phyloP scores from a whole-genome alignment of 371 early-diverging fungal species.

The Mortierella sp. region DNA sequence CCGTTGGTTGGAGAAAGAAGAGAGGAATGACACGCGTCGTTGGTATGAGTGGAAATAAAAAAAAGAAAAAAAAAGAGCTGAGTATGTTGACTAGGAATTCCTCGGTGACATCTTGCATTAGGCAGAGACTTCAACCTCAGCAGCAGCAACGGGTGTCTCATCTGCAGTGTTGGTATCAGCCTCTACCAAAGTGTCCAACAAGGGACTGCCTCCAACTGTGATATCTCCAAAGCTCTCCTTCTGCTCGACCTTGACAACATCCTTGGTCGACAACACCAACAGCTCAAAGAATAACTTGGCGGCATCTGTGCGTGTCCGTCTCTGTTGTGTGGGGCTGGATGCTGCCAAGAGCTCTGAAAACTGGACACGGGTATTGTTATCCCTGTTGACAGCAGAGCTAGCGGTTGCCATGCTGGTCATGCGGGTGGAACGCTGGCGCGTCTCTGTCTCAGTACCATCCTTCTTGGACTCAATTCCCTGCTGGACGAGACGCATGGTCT shows the following conservation, averaged over 20 bases:
- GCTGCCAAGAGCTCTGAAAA: conserved; percentile 50
- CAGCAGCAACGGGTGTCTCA: neutral
- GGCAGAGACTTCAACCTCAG: conserved; percentile 7
- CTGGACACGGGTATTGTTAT: conserved; percentile 30
- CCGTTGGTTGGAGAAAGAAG: neutral
- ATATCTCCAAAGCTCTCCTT: conserved; percentile 88
- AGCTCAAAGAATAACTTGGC: conserved; percentile 94
- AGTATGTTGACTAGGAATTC: no score
- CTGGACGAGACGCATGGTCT: conserved; percentile 51
- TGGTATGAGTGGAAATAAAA: neutral
- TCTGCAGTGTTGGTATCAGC: conserved; percentile 34
- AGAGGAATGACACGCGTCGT: neutral
- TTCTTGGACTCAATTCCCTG: conserved; percentile 31
- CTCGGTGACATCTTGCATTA: neutral
- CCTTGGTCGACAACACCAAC: conserved; percentile 89
- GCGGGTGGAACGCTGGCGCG: conserved; percentile 35
- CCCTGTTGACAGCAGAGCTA: conserved; percentile 38
- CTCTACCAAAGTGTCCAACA: conserved; percentile 52
- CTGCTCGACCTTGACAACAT: conserved; percentile 89
- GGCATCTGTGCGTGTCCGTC: conserved; percentile 72
- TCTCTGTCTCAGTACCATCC: neutral
- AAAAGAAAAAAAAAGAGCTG: neutral
- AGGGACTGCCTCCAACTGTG: conserved; percentile 63
- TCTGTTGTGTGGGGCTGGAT: conserved; percentile 29
- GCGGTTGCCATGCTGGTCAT: conserved; percentile 38